A percentile compares a stretch with the other conserved stretches of the same genome.
These are phyloP conservation scores for Candida peoriensis DNA, from an alignment of 805 yeast species.

Conservation along the genomic window DNA sequence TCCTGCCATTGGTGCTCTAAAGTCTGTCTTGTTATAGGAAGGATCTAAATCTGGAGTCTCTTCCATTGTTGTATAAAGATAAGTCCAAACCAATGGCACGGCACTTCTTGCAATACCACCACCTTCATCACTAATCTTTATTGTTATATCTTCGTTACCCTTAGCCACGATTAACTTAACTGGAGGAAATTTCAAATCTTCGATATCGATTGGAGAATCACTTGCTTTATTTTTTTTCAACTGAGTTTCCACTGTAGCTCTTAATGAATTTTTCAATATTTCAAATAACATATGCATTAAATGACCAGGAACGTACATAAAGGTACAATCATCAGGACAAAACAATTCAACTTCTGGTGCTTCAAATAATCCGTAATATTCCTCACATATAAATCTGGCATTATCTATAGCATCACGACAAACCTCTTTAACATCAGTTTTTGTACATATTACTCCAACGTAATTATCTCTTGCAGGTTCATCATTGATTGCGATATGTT, in stretches of 20 bases:
- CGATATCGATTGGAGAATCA: constrained; percentile 33
- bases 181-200: constrained; percentile 73
- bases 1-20: constrained; percentile 91
- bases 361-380: constrained; percentile 80
- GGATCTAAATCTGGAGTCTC: constrained; percentile 51
- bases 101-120: constrained; percentile 89
- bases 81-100: constrained; percentile 84
- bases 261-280: constrained; percentile 75
- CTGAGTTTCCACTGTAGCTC: constrained; percentile 86
- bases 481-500: constrained; percentile 77
- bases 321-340: constrained; percentile 59
- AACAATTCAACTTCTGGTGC: constrained; percentile 80
- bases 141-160: constrained; percentile 87
- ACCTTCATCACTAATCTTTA: constrained; percentile 88
- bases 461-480: constrained; percentile 62
- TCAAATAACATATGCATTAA: constrained; percentile 88
- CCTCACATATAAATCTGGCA: constrained; percentile 87
- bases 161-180: constrained; percentile 83
- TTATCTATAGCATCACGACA: constrained; percentile 87
- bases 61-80: constrained; percentile 83
- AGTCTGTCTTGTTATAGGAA: constrained; percentile 47
- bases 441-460: constrained; percentile 85
- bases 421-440: constrained; percentile 77
- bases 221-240: constrained; percentile 47
- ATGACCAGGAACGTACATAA: constrained; percentile 93